Evolutionary conservation across 2,329 filamentous ascomycete genomes (phyloP).

Genomic region (Fusarium devonianum): DNA sequence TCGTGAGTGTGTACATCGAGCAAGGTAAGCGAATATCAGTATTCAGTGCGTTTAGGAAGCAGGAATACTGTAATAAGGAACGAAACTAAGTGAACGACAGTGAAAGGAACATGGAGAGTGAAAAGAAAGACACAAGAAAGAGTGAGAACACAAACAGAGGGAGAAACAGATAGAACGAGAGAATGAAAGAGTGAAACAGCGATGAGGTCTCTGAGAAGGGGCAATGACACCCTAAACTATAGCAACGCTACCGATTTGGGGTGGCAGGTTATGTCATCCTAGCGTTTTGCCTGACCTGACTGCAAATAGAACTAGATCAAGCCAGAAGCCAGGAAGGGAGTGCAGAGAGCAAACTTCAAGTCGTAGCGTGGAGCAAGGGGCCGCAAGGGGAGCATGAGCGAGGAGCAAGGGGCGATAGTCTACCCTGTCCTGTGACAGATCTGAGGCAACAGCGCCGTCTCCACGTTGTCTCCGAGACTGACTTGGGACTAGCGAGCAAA

Average conservation of each 20-base stretch:
- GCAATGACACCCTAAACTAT: conserved; percentile 26
- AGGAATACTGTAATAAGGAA: conserved; percentile 25
- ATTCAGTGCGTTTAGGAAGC: not conserved
- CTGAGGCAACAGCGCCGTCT: conserved; percentile 52
- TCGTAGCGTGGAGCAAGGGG: conserved; percentile 25
- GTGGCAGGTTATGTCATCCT: conserved; percentile 29
- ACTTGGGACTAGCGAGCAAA: conserved; percentile 19
- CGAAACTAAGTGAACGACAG: conserved; percentile 20
- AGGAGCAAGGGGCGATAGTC: conserved; percentile 37
- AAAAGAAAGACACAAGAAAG: conserved; percentile 28
- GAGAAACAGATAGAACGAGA: conserved; percentile 22
- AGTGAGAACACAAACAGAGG: conserved; percentile 24
- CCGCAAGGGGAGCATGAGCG: conserved; percentile 27
- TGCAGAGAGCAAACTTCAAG: conserved; percentile 29
- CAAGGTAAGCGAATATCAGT: conserved; percentile 21
- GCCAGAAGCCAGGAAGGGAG: conserved; percentile 23
- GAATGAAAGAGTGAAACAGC: conserved; percentile 34
- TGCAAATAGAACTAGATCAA: conserved; percentile 28
- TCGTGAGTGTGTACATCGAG: conserved; percentile 15
- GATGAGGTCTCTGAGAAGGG: conserved; percentile 22
- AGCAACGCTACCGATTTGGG: conserved; percentile 24
- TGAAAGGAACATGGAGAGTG: conserved; percentile 21
- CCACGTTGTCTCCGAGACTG: conserved; percentile 34
- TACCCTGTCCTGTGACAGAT: conserved; percentile 57
- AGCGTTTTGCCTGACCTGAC: conserved; percentile 37